Percentiles rank a stretch among this genome's conserved stretches.
These are phyloP conservation scores for Ceratocystis cubensis DNA, from an alignment of 2,329 filamentous ascomycete genomes.

Conservation along the genomic window DNA sequence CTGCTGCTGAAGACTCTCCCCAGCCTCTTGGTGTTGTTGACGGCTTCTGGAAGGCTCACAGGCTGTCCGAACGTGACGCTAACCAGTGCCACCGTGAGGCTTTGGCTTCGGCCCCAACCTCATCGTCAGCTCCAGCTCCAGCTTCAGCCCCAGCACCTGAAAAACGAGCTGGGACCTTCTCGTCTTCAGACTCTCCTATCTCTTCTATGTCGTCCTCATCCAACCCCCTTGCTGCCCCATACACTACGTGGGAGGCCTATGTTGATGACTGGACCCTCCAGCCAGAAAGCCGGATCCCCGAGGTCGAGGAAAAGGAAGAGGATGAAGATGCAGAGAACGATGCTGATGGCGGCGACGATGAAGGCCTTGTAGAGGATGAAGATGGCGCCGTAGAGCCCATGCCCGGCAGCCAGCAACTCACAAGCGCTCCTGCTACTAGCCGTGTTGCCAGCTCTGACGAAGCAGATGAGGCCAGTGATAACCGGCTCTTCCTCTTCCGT, in stretches of 20 bases:
- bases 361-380: constrained; percentile 14
- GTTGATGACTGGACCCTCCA: constrained; percentile 31
- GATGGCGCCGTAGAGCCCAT: neutral
- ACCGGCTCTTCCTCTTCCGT: constrained; percentile 15
- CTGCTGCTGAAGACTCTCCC: constrained; percentile 1
- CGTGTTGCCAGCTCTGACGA: constrained; percentile 23
- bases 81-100: constrained; percentile 6
- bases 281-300: constrained; percentile 28
- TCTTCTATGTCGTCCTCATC: neutral
- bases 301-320: constrained; percentile 23
- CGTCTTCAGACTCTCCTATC: constrained; percentile 4
- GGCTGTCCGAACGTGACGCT: neutral
- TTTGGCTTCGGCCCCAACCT: neutral
- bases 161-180: neutral
- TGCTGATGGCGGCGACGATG: constrained; percentile 24
- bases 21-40: constrained; percentile 14
- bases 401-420: neutral
- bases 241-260: constrained; percentile 33
- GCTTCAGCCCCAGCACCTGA: neutral
- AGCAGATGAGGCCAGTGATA: constrained; percentile 20
- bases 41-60: constrained; percentile 6
- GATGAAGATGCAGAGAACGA: constrained; percentile 26
- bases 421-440: constrained; percentile 10
- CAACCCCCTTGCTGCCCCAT: constrained; percentile 26
- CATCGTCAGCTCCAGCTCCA: neutral